Evolutionary conservation across 257 asterid genomes (phyloP).

Genomic region (Phtheirospermum japonicum): DNA sequence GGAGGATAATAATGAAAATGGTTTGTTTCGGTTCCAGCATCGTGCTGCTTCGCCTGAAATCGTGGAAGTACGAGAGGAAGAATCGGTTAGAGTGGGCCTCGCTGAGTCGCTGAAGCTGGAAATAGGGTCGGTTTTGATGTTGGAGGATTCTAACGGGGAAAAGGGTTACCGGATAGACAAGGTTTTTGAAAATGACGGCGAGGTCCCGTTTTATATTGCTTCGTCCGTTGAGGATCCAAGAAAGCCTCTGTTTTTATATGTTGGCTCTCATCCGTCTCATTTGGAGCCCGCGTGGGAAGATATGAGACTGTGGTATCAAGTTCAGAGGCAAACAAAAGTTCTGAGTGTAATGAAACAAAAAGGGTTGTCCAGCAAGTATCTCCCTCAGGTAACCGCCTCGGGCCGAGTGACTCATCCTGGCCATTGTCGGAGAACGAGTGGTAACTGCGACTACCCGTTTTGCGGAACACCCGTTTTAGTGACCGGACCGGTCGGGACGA

Average conservation of each 20-base stretch:
- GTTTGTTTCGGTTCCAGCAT: slow-evolving; percentile 71
- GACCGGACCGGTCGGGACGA: slow-evolving; percentile 79
- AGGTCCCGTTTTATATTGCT: slow-evolving; percentile 55
- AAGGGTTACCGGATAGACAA: slow-evolving; percentile 63
- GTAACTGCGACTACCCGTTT: slow-evolving; percentile 76
- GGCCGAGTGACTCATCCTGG: slow-evolving; percentile 90
- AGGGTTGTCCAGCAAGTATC: slow-evolving; percentile 76
- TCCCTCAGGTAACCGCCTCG: slow-evolving; percentile 69
- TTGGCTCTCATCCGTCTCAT: slow-evolving; percentile 91
- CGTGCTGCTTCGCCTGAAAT: slow-evolving; percentile 81
- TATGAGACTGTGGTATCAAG: slow-evolving; percentile 93
- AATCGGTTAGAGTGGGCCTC: slow-evolving; percentile 49
- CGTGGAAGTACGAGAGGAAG: slow-evolving; percentile 89
- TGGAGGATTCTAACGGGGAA: slow-evolving; percentile 74
- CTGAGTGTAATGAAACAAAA: slow-evolving; percentile 75
- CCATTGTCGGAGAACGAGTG: slow-evolving; percentile 57
- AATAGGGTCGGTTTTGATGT: slow-evolving; percentile 61
- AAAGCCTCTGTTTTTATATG: slow-evolving; percentile 53
- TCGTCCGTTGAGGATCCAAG: slow-evolving; percentile 63
- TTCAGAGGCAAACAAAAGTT: slow-evolving; percentile 96
- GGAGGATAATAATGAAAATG: slow-evolving; percentile 50
- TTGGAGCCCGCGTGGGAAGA: slow-evolving; percentile 98
- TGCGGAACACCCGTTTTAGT: slow-evolving; percentile 83
- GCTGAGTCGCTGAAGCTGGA: slow-evolving; percentile 62
- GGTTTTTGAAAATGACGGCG: slow-evolving; percentile 59